phyloP scores from a whole-genome alignment of 352 stramenopile species.

The Pythium pyrilobum region DNA sequence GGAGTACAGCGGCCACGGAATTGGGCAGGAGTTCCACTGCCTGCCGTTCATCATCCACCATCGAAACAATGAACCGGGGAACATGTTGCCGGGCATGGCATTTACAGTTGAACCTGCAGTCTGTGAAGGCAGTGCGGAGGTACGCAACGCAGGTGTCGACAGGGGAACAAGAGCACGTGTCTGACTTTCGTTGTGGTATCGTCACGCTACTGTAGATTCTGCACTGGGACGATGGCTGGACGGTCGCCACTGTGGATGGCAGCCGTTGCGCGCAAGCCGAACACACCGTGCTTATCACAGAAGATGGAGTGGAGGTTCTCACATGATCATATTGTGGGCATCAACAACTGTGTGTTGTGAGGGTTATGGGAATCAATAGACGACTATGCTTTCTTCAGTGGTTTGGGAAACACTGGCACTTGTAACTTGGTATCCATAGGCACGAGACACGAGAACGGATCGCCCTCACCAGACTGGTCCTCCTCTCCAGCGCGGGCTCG shows the following conservation, averaged over 20 bases:
- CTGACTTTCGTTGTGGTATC: neutral
- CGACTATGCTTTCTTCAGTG: slow-evolving; percentile 6
- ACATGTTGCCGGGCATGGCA: slow-evolving; percentile 92
- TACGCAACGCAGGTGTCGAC: slow-evolving; percentile 17
- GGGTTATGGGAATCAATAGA: too few relatives aligned
- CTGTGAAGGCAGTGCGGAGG: slow-evolving; percentile 86
- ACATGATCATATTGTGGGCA: slow-evolving; percentile 49
- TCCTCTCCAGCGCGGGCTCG: slow-evolving; percentile 10
- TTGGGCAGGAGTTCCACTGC: slow-evolving; percentile 94
- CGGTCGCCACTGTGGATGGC: slow-evolving; percentile 93
- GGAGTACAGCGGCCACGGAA: slow-evolving; percentile 97
- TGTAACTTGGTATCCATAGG: slow-evolving; percentile 73
- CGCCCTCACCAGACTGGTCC: neutral
- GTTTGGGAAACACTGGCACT: slow-evolving; percentile 59
- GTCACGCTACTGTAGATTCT: slow-evolving; percentile 40
- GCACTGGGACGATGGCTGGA: slow-evolving; percentile 96
- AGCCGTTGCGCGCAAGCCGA: slow-evolving; percentile 95
- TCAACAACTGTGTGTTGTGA: neutral
- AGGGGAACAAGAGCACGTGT: neutral
- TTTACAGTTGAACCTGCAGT: slow-evolving; percentile 99
- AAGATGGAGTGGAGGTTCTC: slow-evolving; percentile 92
- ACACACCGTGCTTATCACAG: slow-evolving; percentile 96
- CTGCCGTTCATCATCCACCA: slow-evolving; percentile 94
- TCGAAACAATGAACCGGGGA: slow-evolving; percentile 70
- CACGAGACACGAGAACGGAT: slow-evolving; percentile 28